A percentile compares a stretch with the other conserved stretches of the same genome.
These are phyloP conservation scores for Colletotrichum chrysophilum DNA, from an alignment of 2,329 filamentous ascomycete species.

Conservation along the genomic window DNA sequence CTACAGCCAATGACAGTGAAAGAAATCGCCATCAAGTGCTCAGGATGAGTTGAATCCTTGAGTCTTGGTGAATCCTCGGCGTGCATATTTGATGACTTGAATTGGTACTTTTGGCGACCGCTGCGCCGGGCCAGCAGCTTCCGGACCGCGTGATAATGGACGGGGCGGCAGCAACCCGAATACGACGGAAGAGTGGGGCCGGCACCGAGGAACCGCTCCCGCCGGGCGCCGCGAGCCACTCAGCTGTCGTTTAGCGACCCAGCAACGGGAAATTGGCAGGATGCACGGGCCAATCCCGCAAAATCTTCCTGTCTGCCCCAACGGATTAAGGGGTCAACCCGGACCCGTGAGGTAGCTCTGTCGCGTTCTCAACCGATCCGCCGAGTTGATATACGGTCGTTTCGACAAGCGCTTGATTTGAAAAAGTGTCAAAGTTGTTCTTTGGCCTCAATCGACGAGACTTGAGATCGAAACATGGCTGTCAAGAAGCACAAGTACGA, in stretches of 20 bases:
- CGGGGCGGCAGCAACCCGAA: neutral
- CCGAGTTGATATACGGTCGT: neutral
- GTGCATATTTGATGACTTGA: rapidly evolving
- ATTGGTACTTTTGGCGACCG: neutral
- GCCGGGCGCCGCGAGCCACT: neutral
- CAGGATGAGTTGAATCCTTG: neutral
- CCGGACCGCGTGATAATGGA: neutral
- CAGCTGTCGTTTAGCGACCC: neutral
- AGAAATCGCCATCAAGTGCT: neutral
- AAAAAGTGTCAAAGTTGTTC: neutral
- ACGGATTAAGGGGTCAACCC: constrained; percentile 2
- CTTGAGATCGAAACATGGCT: neutral
- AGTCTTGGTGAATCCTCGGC: neutral
- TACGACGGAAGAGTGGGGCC: constrained; percentile 2
- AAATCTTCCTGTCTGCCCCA: neutral
- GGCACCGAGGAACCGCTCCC: neutral
- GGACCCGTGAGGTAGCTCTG: neutral
- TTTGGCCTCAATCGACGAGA: neutral
- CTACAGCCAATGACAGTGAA: neutral
- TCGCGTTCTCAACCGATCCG: neutral
- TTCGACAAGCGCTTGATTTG: neutral
- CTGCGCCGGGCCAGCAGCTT: neutral
- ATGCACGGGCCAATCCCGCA: neutral
- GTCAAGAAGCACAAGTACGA: constrained; percentile 29
- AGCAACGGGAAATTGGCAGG: constrained; percentile 1